Evolutionary conservation across 768 basidiomycete genomes (phyloP), one percentile per base, ranked within the genome.

Genomic region (Trametes meyenii): DNA sequence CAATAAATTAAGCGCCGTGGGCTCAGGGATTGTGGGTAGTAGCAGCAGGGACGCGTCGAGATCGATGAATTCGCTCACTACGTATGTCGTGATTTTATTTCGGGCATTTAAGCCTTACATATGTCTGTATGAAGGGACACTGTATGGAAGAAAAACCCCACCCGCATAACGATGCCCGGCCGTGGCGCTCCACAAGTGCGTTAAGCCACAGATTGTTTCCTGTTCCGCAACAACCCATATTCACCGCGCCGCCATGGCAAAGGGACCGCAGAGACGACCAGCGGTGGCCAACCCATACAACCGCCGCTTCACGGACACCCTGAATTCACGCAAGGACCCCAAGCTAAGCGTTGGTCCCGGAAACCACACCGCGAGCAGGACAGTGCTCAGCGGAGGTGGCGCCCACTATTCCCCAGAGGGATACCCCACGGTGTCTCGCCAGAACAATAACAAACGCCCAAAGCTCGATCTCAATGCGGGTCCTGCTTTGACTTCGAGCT

Each of bases 41-140:
- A 55, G 40, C 43, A n/a, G 19, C 46, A 58, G 57, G 19, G 46
- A 54, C 62, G 58, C 58, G 62, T 50, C 53, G 13, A 55, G 13
- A 29, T 4, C 46, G 13, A 63, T 50, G 52, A 46, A 26, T 14
- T 33, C 57, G 42, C 17, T 12, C 12, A 23, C 29, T 13, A 38
- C 21, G 61, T 62, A 53, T 39, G 51, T 58, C 35, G 14, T 3
- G 16, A 0, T 2, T 19, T 12, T 24, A 50, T 26, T 56, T 36
- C 45, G 33, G 33, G 55, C 13, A 1, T 40, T 14, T 24, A 10
- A 10, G 8, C n/a, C 2, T 7, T 50, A n/a, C 3, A 7, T 6
- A 10, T n/a, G 33, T 19, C 36, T 17, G 33, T 38, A 8, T 50
- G 17, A 3, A 50, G 50, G 5, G 21, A 23, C 21, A 12, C 10